Conservation (phyloP, 257 asterid genomes). For the Petunia axillaris region DNA sequence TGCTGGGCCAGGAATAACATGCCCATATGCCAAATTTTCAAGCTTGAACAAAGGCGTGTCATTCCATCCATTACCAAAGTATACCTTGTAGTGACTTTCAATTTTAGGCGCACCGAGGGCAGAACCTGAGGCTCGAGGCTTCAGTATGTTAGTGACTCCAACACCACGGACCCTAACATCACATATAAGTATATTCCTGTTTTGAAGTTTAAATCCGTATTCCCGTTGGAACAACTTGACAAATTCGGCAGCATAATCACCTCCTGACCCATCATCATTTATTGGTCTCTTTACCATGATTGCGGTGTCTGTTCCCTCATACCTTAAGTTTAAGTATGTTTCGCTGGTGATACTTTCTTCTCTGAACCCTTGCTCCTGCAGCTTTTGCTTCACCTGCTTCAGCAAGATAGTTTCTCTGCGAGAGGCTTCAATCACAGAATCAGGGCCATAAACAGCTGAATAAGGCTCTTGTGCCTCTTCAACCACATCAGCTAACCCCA, state of each 20-base stretch:
- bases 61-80: constrained; percentile 69
- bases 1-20: constrained; percentile 75
- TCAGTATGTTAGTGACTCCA: constrained; percentile 84
- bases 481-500: constrained; percentile 97
- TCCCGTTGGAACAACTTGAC: constrained; percentile 79
- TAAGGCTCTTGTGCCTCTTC: constrained; percentile 94
- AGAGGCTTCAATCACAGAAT: constrained; percentile 67
- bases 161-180: constrained; percentile 95
- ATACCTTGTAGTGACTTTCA: constrained; percentile 60
- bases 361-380: constrained; percentile 74
- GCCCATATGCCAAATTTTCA: constrained; percentile 65
- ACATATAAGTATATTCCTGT: constrained; percentile 74
- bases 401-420: constrained; percentile 62
- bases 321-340: constrained; percentile 80
- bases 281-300: constrained; percentile 75
- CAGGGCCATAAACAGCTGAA: constrained; percentile 77
- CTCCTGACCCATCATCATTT: constrained; percentile 59
- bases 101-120: constrained; percentile 47
- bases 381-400: constrained; percentile 62
- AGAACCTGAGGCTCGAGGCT: constrained; percentile 60
- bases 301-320: constrained; percentile 94
- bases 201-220: constrained; percentile 88
- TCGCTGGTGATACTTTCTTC: constrained; percentile 75
- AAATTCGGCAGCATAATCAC: constrained; percentile 83
- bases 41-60: constrained; percentile 81